phyloP scores from a whole-genome alignment of 441 rosid species.

The Arabidopsis hybrid region DNA sequence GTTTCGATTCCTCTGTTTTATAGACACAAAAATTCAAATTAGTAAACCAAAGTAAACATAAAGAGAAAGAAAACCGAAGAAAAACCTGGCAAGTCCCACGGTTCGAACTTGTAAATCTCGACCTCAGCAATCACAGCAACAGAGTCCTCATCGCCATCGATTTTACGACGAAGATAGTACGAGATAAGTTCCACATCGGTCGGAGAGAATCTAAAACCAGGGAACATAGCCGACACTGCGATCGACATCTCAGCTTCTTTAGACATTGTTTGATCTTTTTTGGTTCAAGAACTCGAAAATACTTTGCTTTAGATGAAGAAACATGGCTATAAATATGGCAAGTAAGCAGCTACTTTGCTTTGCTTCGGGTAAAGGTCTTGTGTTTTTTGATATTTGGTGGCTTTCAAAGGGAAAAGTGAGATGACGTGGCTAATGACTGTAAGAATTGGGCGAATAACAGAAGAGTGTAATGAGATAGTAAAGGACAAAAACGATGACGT shows the following conservation, averaged over 20 bases:
- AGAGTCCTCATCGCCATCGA: slow-evolving; percentile 66
- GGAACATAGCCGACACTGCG: slow-evolving; percentile 75
- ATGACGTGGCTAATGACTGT: slow-evolving; percentile 35
- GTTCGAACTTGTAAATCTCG: slow-evolving; percentile 77
- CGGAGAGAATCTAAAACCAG: slow-evolving; percentile 87
- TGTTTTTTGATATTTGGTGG: slow-evolving; percentile 32
- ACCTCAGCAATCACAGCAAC: slow-evolving; percentile 77
- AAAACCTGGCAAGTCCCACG: slow-evolving; percentile 94
- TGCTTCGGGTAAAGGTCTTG: slow-evolving; percentile 42
- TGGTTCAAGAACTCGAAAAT: neutral
- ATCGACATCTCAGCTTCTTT: slow-evolving; percentile 71
- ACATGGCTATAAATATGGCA: slow-evolving; percentile 2
- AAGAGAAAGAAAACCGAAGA: neutral
- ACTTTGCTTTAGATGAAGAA: slow-evolving; percentile 12
- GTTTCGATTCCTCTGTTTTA: slow-evolving; percentile 60
- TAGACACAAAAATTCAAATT: neutral
- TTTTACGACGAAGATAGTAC: slow-evolving; percentile 76
- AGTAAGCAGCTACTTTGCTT: slow-evolving; percentile 38
- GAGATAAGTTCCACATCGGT: slow-evolving; percentile 85
- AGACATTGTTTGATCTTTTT: slow-evolving; percentile 37
- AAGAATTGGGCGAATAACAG: slow-evolving; percentile 24
- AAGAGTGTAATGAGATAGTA: slow-evolving; percentile 14
- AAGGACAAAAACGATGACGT: slow-evolving; percentile 34
- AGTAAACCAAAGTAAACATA: neutral
- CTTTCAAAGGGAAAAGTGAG: neutral